Evolutionary conservation across 176 grass and related monocot species (phyloP).

Genomic region (Triticum monococcum): DNA sequence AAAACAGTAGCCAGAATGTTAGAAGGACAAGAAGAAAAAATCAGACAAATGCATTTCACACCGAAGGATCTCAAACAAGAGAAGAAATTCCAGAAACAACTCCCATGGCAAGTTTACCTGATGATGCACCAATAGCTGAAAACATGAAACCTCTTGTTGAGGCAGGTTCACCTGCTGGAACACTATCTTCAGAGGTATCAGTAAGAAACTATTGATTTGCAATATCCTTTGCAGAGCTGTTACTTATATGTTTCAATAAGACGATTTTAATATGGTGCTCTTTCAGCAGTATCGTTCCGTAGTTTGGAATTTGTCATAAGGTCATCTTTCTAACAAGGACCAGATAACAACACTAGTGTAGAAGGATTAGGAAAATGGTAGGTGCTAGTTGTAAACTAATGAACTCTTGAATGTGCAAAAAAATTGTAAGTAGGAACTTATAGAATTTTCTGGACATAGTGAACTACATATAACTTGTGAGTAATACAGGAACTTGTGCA

Average conservation of each 20-base stretch:
- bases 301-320: not conserved
- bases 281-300: not conserved
- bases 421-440: not conserved
- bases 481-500: not conserved
- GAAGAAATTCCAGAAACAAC: conserved; percentile 15
- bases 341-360: not conserved
- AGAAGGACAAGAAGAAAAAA: conserved; percentile 22
- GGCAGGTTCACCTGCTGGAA: not conserved
- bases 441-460: not conserved
- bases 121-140: conserved; percentile 8
- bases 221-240: not conserved
- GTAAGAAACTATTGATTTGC: conserved; percentile 2
- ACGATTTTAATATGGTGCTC: not conserved
- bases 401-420: not conserved
- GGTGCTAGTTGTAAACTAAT: not conserved
- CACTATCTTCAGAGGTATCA: not conserved
- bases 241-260: not conserved
- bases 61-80: conserved; percentile 25
- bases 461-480: not conserved
- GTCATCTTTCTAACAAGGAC: not conserved
- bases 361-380: not conserved
- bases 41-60: not conserved
- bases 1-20: not conserved
- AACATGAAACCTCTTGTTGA: conserved; percentile 11
- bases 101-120: not conserved